Evolutionary conservation across 768 basidiomycete genomes (phyloP), one percentile per base, ranked within the genome.

Genomic region (Suillus decipiens): DNA sequence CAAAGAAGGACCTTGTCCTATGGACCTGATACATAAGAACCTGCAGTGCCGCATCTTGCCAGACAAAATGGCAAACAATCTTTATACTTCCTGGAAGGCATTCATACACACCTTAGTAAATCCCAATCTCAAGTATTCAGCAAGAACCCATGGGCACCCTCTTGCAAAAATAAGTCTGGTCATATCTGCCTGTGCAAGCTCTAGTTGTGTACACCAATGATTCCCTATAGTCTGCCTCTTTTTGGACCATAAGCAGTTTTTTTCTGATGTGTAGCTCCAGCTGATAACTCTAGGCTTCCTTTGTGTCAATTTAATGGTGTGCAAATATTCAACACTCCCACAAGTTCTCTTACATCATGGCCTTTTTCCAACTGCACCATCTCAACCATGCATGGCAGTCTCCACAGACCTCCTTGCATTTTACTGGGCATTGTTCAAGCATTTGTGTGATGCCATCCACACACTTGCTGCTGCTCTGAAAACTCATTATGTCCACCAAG

Each of bases 361-460:
- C 6, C 63, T 78, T 8, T 80, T 79, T 54, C 78, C 77, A 1
- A 73, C 33, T 11, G 73, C 47, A 66, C 78, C 43, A 2, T 57
- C 64, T 9, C 64, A 67, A 42, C 67, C 71, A 0, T 53, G 63
- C 2, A 62, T 69, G 43, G 66, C 66, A 0, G 62, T 72, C 9
- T 72, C 70, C 0, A 66, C 78, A 9, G 70, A 76, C 6, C 66
- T 79, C 1, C 65, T 0, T 3, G 63, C 73, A 1, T 77, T 79
- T 61, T 79, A 77, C 59, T 60, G 59, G 1, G 71, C 73, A 6
- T 62, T 79, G 1, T 80, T 80, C 51, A 72, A 79, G 61, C 64
- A 69, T 0, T 77, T 77, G 0, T 79, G 77, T 31, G 73, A 80
- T 60, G 22, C 60, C 56, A 64, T 68, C 64, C 47, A 76, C 59